Evolutionary conservation across 2,329 filamentous ascomycete species (phyloP), one percentile per base, ranked within the genome.

Genomic region (Pseudopyrenochaeta lycopersici): DNA sequence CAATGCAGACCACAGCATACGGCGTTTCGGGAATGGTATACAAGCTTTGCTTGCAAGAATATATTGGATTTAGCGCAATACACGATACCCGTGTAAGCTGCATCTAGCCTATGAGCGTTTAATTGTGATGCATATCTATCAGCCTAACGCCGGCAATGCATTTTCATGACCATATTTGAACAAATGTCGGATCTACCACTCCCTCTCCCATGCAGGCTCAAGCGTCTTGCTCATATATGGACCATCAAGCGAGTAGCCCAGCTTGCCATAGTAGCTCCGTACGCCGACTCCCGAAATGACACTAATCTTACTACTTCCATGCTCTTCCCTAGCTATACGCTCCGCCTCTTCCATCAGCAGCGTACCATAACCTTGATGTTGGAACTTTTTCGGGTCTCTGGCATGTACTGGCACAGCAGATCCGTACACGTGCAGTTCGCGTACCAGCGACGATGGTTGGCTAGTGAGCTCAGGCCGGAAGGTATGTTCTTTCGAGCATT

Each of bases 271-370:
- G 75, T 99, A 99, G 71, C 91, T 96, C 70, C 95, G 84, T 15
- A 98, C 96, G 11, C 95, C 95, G 7, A 99, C 93, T 27, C 95
- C 95, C n/a, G 92, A 97, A 56, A 99, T 99, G 63, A 99, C 92
- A 71, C 91, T 95, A 50, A 99, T 92, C 83, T 99, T 99, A 56
- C 84, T 84, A 66, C 93, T 97, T 5, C 92, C 90, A 71, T 99
- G 95, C 78, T 99, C 95, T 61, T 97, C 90, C 49, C 91, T 85
- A 0, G 96, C 94, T 61, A 99, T 99, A 46, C 93, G 85, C 79
- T 98, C 95, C 0, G 95, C 96, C 78, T 98, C 94, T 72, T 98
- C 94, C 96, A 99, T 99, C 62, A 99, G 73, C 56, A 99, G 76
- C 1, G 95, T 99, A 42, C 95, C 95, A 64, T 96, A 99, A 0